Base-by-base conservation (phyloP, 2,329 filamentous ascomycete species). In the Aspergillus quadrilineatus region DNA sequence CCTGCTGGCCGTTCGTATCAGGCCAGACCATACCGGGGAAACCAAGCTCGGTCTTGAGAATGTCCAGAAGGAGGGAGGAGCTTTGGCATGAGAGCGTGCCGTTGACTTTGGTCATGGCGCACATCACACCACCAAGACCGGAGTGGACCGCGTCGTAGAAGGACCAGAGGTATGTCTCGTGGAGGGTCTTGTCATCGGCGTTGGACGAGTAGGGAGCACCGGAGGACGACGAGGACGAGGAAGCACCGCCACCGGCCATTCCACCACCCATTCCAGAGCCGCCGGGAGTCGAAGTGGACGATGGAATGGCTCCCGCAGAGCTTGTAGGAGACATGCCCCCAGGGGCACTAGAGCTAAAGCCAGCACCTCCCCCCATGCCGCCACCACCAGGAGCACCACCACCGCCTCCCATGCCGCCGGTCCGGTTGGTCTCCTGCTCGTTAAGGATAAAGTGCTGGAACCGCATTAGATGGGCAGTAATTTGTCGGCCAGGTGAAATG, bases 71-170 rank as follows among this genome's bases (percentile, higher is more conserved):
- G 2, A 62, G 30, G n/a, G 56, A 37, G 1, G 58, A 60, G 39
- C 56, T 62, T 22, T 56, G 30, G 4, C 60, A 58, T 3, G 48
- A 50, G 3, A 53, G 22, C 2, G 55, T 55, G 29, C 53, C 49
- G 39, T 60, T 58, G 22, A 52, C 29, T 7, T 58, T 60, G 5
- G 57, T 58, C 47, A 60, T 60, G 5, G 60, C 56, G 44, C 60
- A 62, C 60, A 62, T 62, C 6, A 62, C 55, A 29, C 52, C 55
- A 4, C 58, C 58, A 7, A 62, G 49, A 4, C 58, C 58, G 32
- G 55, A 49, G 6, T 54, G 51, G 7, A 60, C 46, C 1, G 58
- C 45, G 10, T 62, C 60, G 45, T 60, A 60, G 44, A 62, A 62
- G 1, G 58, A 53, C 39, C 53, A 62, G 4, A 56, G 55, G 30